Evolutionary conservation across 139 green algal species (phyloP).

Genomic region (Tetradesmus obliquus): DNA sequence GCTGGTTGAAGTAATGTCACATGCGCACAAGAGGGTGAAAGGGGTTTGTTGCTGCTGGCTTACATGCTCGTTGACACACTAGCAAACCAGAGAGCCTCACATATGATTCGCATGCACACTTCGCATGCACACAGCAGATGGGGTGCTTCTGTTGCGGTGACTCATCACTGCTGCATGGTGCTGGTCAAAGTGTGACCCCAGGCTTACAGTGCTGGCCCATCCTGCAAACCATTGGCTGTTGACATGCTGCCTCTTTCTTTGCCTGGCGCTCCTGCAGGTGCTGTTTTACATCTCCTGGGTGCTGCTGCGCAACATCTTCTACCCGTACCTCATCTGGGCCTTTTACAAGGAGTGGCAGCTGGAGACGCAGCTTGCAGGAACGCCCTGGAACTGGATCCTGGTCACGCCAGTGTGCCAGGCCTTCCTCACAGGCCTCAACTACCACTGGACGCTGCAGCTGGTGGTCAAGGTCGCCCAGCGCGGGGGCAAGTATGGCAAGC

Average conservation of each 20-base stretch:
- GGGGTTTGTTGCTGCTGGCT: too few species aligned
- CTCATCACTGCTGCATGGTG: too few species aligned
- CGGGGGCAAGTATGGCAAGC: slow-evolving; percentile 4
- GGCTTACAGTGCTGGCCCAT: too few species aligned
- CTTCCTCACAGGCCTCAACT: slow-evolving; percentile 58
- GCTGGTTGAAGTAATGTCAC: neutral
- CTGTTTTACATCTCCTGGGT: slow-evolving; percentile 70
- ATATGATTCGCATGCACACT: too few species aligned
- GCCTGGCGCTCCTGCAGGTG: neutral
- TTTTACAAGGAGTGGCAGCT: slow-evolving; percentile 62
- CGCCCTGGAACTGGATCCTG: slow-evolving; percentile 59
- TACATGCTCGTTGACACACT: too few species aligned
- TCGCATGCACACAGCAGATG: too few species aligned
- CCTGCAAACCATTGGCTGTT: neutral
- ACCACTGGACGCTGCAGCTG: slow-evolving; percentile 55
- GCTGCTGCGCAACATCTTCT: slow-evolving; percentile 63
- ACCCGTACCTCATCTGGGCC: slow-evolving; percentile 65
- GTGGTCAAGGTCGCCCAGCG: slow-evolving; percentile 36
- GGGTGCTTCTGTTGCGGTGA: too few species aligned
- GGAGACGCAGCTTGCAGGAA: slow-evolving; percentile 47
- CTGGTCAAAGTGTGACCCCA: too few species aligned
- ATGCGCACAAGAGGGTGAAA: too few species aligned
- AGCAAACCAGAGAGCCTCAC: too few species aligned
- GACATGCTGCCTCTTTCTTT: neutral
- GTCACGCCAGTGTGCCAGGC: slow-evolving; percentile 58